Conservation (phyloP, 1,284 basidiomycete genomes). For the Coriolopsis trogii region DNA sequence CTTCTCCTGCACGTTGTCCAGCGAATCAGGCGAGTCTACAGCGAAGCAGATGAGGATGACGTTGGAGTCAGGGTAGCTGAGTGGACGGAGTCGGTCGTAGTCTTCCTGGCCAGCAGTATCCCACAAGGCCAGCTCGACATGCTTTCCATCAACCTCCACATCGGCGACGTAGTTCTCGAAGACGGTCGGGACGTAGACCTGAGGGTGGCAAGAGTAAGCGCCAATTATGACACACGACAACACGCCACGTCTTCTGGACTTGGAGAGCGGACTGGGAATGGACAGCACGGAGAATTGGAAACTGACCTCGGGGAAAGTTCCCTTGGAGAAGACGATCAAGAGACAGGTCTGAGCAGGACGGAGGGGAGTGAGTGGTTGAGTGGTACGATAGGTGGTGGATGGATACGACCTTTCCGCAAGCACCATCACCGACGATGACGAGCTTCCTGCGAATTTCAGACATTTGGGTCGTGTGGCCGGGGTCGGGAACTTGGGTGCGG, state of each 20-base stretch:
- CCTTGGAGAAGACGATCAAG: slow-evolving; percentile 69
- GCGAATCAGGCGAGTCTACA: slow-evolving; percentile 75
- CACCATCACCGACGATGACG: slow-evolving; percentile 61
- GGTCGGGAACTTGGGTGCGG: slow-evolving; percentile 1
- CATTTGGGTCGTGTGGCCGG: slow-evolving; percentile 35
- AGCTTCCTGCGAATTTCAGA: slow-evolving; percentile 56
- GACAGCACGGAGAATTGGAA: neutral
- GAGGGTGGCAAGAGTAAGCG: slow-evolving; percentile 13
- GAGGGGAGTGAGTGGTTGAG: slow-evolving; percentile 23
- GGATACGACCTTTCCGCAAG: slow-evolving; percentile 54
- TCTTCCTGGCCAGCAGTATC: slow-evolving; percentile 82
- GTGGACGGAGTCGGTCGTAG: slow-evolving; percentile 73
- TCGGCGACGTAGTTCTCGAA: slow-evolving; percentile 78
- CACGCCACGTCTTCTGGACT: slow-evolving; percentile 18
- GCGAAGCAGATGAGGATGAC: slow-evolving; percentile 83
- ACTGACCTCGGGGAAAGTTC: slow-evolving; percentile 75
- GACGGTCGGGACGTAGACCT: slow-evolving; percentile 73
- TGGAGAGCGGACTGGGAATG: neutral
- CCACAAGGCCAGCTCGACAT: slow-evolving; percentile 79
- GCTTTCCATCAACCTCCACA: slow-evolving; percentile 76
- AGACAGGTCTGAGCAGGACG: slow-evolving; percentile 50
- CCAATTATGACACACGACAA: slow-evolving; percentile 19
- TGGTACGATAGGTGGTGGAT: slow-evolving; percentile 14
- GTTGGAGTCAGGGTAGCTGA: slow-evolving; percentile 78
- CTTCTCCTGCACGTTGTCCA: slow-evolving; percentile 85